Percentiles rank a stretch among this genome's conserved stretches.
Conservation (phyloP, 306 rosid species). For the Abrus pulchellus region DNA sequence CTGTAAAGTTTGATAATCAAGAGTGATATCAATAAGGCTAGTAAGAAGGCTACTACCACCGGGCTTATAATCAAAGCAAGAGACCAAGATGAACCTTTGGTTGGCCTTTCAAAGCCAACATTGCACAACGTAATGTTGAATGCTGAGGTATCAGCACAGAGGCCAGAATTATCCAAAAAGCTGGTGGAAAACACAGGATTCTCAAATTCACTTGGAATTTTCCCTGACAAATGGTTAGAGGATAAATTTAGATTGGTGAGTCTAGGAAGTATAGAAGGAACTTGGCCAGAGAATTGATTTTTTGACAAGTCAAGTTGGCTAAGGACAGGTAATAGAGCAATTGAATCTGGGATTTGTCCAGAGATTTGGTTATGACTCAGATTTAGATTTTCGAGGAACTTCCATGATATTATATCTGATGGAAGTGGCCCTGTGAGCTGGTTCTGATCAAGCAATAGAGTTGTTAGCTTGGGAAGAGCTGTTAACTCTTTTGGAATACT, state of each 20-base stretch:
- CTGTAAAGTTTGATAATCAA: slow-evolving; percentile 42
- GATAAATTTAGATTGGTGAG: slow-evolving; percentile 52
- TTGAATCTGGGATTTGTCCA: slow-evolving; percentile 59
- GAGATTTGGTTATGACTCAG: slow-evolving; percentile 59
- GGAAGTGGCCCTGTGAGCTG: slow-evolving; percentile 63
- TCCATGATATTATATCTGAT: slow-evolving; percentile 58
- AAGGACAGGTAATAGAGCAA: slow-evolving; percentile 58
- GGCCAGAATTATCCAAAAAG: slow-evolving; percentile 78
- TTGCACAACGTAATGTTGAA: slow-evolving; percentile 55
- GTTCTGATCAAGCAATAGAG: slow-evolving; percentile 65
- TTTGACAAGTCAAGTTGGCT: slow-evolving; percentile 68
- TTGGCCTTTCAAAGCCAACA: slow-evolving; percentile 32
- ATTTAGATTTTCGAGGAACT: slow-evolving; percentile 53
- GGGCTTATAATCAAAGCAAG: slow-evolving; percentile 60
- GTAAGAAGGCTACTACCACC: slow-evolving; percentile 18
- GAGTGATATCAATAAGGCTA: slow-evolving; percentile 38
- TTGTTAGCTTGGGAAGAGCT: slow-evolving; percentile 46
- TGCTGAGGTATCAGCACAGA: slow-evolving; percentile 54
- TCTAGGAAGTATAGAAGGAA: slow-evolving; percentile 57
- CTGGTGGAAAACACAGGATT: slow-evolving; percentile 53
- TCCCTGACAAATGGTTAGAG: slow-evolving; percentile 63
- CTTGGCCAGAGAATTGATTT: slow-evolving; percentile 69
- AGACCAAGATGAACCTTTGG: slow-evolving; percentile 56
- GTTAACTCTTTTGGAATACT: slow-evolving; percentile 68
- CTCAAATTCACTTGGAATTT: slow-evolving; percentile 60